These are phyloP conservation scores for Pyricularia grisea DNA, from an alignment of 2,329 filamentous ascomycete species.

Conservation along the genomic window DNA sequence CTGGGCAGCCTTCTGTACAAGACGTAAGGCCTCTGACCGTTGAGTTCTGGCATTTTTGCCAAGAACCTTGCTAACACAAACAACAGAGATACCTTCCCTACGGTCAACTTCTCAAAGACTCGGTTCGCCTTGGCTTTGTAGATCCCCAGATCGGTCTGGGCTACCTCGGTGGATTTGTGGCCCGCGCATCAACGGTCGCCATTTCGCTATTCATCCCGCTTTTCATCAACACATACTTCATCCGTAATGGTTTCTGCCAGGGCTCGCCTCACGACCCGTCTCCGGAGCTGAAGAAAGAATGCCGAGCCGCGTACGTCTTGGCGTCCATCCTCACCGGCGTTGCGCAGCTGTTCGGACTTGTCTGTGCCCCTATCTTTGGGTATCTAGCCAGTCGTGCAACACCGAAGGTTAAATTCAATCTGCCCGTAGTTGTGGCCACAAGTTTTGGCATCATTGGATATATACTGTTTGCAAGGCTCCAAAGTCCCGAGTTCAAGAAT, in stretches of 20 bases:
- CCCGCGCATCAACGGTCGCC: constrained; percentile 85
- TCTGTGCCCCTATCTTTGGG: constrained; percentile 81
- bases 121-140: constrained; percentile 61
- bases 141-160: constrained; percentile 75
- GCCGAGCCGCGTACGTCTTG: constrained; percentile 77
- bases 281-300: constrained; percentile 74
- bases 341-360: constrained; percentile 75
- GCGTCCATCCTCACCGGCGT: constrained; percentile 81
- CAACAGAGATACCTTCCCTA: constrained; percentile 34
- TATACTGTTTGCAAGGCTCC: constrained; percentile 61
- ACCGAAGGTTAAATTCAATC: constrained; percentile 40
- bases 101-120: constrained; percentile 48
- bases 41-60: not conserved
- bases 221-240: constrained; percentile 86
- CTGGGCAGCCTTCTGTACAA: not conserved
- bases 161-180: constrained; percentile 91
- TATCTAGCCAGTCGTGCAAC: constrained; percentile 61
- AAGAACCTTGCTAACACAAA: not conserved
- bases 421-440: constrained; percentile 65
- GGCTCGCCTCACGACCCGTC: constrained; percentile 53
- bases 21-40: not conserved
- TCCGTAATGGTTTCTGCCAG: constrained; percentile 68
- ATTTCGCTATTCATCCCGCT: constrained; percentile 93
- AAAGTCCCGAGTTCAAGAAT: constrained; percentile 64
- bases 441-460: constrained; percentile 72